Conservation (phyloP, 2,329 filamentous ascomycete genomes). For the Malbranchea zuffiana region DNA sequence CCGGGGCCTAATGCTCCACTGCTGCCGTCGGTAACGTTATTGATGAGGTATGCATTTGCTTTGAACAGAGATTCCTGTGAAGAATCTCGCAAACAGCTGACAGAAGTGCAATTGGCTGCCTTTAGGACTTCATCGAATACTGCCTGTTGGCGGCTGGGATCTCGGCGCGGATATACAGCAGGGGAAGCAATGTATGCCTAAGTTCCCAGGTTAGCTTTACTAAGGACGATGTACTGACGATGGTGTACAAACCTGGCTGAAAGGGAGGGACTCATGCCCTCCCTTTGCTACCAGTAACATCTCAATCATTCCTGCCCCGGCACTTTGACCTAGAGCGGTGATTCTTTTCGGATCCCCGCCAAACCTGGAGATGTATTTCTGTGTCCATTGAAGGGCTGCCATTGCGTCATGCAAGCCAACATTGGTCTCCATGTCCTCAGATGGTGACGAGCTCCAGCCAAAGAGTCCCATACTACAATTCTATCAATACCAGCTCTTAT, state of each 20-base stretch:
- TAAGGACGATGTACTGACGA: neutral
- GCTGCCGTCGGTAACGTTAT: conserved; percentile 4
- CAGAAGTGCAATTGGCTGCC: conserved; percentile 11
- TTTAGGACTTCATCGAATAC: conserved; percentile 11
- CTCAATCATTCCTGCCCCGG: conserved; percentile 26
- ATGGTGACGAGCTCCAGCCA: conserved; percentile 5
- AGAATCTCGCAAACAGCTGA: conserved; percentile 8
- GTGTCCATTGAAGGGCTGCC: conserved; percentile 49
- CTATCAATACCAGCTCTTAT: neutral
- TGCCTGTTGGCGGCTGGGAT: conserved; percentile 6
- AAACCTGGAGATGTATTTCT: conserved; percentile 44
- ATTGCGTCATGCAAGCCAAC: conserved; percentile 47
- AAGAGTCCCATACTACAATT: conserved; percentile 3
- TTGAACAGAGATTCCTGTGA: conserved; percentile 9
- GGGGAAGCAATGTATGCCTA: conserved; percentile 14
- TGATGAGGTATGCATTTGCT: conserved; percentile 11
- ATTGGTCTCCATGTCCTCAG: conserved; percentile 40
- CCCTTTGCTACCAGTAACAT: conserved; percentile 5
- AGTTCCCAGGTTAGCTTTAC: too few species aligned
- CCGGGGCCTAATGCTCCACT: conserved; percentile 8
- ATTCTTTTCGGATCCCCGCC: conserved; percentile 43
- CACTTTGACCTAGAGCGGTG: conserved; percentile 44
- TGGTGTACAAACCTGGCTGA: conserved; percentile 2
- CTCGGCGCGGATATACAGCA: conserved; percentile 5
- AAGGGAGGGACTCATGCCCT: conserved; percentile 5